Base-by-base conservation (phyloP, 2,329 filamentous ascomycete genomes). In the Coniella vitis region DNA sequence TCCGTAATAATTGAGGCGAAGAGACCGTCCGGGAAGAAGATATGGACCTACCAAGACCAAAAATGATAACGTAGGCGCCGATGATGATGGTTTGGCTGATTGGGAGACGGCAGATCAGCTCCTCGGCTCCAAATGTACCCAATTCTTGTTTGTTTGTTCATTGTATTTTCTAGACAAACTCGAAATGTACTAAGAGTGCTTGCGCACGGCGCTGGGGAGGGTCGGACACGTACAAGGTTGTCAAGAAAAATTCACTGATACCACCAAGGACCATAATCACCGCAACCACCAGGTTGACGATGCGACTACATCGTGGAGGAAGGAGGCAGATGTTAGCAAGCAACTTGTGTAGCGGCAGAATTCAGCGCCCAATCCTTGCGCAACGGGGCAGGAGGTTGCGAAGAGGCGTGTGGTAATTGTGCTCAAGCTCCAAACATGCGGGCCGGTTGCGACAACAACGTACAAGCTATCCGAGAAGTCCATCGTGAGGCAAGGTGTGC, bases 401-500 rank as follows among this genome's bases (percentile, higher is more conserved):
- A 25, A 25, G 44, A 20, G 40, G 31, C 20, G 17, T 37, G 25
- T 10, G 25, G 25, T 29, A 41, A 16, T 42, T 37, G 47, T 10
- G 38, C 17, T 48, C 20, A 14, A 37, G 41, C 41, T 44, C 19
- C 35, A 35, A 47, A 22, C 52, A 50, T 46, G 55, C 50, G 48
- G 40, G 48, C 32, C 39, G 39, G 29, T 42, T 36, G 46, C 38
- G 22, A 42, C 55, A 77, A 29, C 87, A 77, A 29, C 87, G 73
- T 77, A 94, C 89, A 95, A 94, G 67, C 83, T 84, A 71, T 95
- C 89, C 55, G 88, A 91, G 74, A 90, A 87, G 70, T 95, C 90
- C 89, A 95, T 95, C 58, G 65, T 74, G 63, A 55, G 49, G 38
- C 53, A 47, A 32, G 4, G 3, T 34, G 5, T 17, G 4, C n/a